Base-by-base conservation (phyloP, 768 basidiomycete species). In the Amanita exitialis region DNA sequence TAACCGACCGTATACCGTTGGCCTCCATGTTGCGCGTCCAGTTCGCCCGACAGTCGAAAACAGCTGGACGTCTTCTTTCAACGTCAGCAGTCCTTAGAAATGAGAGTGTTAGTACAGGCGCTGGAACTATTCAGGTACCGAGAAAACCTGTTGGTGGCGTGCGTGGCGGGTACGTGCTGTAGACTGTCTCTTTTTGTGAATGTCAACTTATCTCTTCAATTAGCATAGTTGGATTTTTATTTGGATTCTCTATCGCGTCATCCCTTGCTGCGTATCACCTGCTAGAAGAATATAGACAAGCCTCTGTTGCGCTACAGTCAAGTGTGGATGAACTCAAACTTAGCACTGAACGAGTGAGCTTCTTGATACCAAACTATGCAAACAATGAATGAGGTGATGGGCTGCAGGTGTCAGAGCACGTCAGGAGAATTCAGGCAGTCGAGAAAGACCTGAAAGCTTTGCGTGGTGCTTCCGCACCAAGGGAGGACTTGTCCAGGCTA, bases 201-300 rank as follows among this genome's bases (percentile, higher is more conserved):
- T 18, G 44, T 42, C 35, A n/a, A 47, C 44, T 32, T 16, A 50
- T 44, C 49, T 44, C 28, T 47, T 18, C 18, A 30, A 37, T 15
- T 57, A 91, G 89, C 44, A 79, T 91, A 49, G 76, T 91, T 37
- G 90, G 90, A 0, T 91, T 92, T 62, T 64, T 96, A 32, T 80
- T 93, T 57, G 93, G 91, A 1, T 94, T 95, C 70, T 92, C 92
- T 4, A 66, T 93, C 32, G 90, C 91, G 1, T 90, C 91, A 1
- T 83, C 87, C 0, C 79, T 83, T 58, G 89, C 90, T 37, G 84
- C 90, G 23, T 95, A 92, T 64, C 81, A 89, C 63, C 73, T 96
- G 16, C 68, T 94, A 43, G 90, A 95, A 56, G 93, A 95, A 69
- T 92, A 93, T 66, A 89, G 90, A 66, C 71, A 76, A 38, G 91